Percentiles rank a stretch among this genome's conserved stretches.
Evolutionary conservation across 441 rosid genomes (phyloP).

Genomic region (Kokia cookei): DNA sequence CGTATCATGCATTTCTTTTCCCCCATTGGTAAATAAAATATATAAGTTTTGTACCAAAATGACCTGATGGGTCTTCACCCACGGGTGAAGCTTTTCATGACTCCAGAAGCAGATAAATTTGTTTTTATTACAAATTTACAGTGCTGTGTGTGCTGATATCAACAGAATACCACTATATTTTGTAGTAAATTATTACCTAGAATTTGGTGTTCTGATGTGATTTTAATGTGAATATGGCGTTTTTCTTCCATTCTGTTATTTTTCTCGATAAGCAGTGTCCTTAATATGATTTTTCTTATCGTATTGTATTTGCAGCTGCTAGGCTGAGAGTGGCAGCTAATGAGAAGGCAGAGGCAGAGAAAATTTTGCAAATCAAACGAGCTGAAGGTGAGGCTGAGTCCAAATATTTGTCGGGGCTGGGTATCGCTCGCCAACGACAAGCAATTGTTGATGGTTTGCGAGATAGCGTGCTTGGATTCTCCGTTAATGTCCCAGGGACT

Average conservation of each 20-base stretch:
- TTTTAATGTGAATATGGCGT: neutral
- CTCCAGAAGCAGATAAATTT: neutral
- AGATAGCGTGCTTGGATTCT: slow-evolving; percentile 51
- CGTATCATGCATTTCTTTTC: neutral
- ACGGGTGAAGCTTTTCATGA: neutral
- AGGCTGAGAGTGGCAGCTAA: slow-evolving; percentile 25
- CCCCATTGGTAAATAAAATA: neutral
- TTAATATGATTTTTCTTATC: neutral
- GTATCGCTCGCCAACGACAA: slow-evolving; percentile 55
- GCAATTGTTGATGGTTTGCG: slow-evolving; percentile 59
- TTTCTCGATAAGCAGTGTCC: neutral
- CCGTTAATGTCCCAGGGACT: slow-evolving; percentile 54
- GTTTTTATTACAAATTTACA: neutral
- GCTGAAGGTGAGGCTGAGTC: slow-evolving; percentile 64
- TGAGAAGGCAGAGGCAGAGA: slow-evolving; percentile 33
- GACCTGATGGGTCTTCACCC: neutral
- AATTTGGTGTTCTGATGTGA: neutral
- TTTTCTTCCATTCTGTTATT: neutral
- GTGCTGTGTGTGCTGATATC: neutral
- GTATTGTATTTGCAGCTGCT: slow-evolving; percentile 17
- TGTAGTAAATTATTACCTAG: neutral
- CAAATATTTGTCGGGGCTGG: slow-evolving; percentile 47
- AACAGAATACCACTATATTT: neutral
- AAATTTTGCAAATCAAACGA: slow-evolving; percentile 43
- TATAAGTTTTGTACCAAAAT: neutral